Evolutionary conservation across 139 green algal species (phyloP), one percentile per base, ranked within the genome.

Genomic region (Tetraselmis chui): DNA sequence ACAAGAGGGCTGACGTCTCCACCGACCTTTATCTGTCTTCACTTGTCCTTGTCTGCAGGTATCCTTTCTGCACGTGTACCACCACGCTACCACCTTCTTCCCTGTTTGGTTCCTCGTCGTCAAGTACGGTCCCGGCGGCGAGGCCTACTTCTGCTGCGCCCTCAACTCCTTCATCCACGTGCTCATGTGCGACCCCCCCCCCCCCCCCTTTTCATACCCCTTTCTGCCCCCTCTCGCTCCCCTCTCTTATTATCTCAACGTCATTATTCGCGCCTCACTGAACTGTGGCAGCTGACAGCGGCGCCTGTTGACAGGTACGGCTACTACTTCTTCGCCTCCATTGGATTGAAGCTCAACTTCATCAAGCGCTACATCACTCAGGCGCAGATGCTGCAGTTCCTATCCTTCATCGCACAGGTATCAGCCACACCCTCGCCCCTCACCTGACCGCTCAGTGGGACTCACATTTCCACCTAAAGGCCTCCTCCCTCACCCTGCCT

Each of bases 31-130:
- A 23, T 23, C 74, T 31, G 23, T 77, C 74, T 22, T 29, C 74
- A 28, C 74, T 22, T 67, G 45, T 18, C 45, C 45, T 25, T 58
- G 75, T 28, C 83, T 80, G 79, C 84, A 88, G 81, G 85, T 91
- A 45, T 84, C 76, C 77, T 89, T 91, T 80, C 88, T 91, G 67
- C 88, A 91, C 76, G 78, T 90, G 31, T 91, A 91, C 84, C 88
- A 91, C 80, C 88, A 91, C 59, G 84, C 86, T 24, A 81, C 84
- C 67, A 91, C 88, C 67, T 90, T 91, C 82, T 90, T 90, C 83
- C 87, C 87, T 28, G 80, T 88, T 31, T 89, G 87, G 87, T 91
- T 79, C 77, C 28, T 59, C 26, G 76, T 80, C 31, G 80, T 89
- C 77, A 87, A 83, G 59, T 89, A 87, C 79, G 87, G 77, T 0